Evolutionary conservation across 768 basidiomycete genomes (phyloP), one percentile per base, ranked within the genome.

Genomic region (Rhodotorula toruloides): DNA sequence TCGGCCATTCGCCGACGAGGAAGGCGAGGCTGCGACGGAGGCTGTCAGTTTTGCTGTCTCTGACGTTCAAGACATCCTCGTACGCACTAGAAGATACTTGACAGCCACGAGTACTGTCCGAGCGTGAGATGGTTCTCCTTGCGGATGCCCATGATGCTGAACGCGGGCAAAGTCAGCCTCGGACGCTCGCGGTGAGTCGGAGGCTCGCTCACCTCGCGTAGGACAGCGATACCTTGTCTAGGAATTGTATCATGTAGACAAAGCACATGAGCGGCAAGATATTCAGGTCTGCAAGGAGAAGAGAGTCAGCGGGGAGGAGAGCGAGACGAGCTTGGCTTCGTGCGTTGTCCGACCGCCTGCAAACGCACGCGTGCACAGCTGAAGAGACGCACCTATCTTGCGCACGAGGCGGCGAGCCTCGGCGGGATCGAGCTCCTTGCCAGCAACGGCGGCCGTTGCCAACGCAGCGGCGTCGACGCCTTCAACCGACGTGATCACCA

Each of bases 361-460:
- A n/a, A n/a, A 1, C 6, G 3, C 29, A 4, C 32, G 31, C 16
- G 7, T 16, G 12, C n/a, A 47, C 7, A 13, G 27, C 7, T 9
- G 27, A 12, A 27, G 1, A 13, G 31, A 22, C 52, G 32, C 25
- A 53, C 52, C 52, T 32, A 72, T 72, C 57, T 69, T 72, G 55
- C 71, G 63, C 21, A 72, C 32, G 22, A 72, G 36, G 19, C 63
- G 37, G 10, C 47, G 27, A 31, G 43, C 42, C 27, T 68, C 71
- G 19, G 58, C 59, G 42, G 58, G 50, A 1, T 37, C 27, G 31
- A 72, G 27, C 46, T 88, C 7, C 89, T 89, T 74, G 86, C 87
- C 11, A 80, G 81, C 19, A 42, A 70, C 46, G 61, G 56, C 78
- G 72, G 63, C 76, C 72, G 62, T 75, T 74, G 27, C 17, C 12